Evolutionary conservation across 2,329 filamentous ascomycete species (phyloP), one percentile per base, ranked within the genome.

Genomic region (Botrytis cinerea): DNA sequence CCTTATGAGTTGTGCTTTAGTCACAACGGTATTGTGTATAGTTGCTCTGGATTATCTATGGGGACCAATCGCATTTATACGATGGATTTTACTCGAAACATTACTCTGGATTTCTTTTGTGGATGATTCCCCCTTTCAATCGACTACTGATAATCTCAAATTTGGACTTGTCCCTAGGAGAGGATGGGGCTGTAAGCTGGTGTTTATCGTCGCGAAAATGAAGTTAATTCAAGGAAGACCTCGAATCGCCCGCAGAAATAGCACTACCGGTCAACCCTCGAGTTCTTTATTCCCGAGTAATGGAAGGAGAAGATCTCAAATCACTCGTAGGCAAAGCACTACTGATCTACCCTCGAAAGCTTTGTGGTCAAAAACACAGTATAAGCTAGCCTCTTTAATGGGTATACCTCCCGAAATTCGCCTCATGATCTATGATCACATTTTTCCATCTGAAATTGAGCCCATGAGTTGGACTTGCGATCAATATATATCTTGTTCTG

Each of bases 381-480:
- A 22, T 20, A 10, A 35, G 22, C 10, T 0, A 14, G n/a, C 40
- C 10, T 45, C 62, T 22, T 14, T 64, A 32, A 2, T 32, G 40
- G 18, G 40, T 35, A 2, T 64, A 4, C 5, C 9, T 46, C 18
- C 18, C 20, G 62, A 64, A 25, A 14, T 64, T 16, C 62, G 62
- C 28, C 25, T 32, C n/a, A 25, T 64, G 10, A 64, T 64, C 40
- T 64, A 64, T 46, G 62, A 32, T n/a, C 45, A 46, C 1, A 12
- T 64, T 25, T 25, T 46, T 12, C 62, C 62, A 64, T 32, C n/a
- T 22, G 22, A 25, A 20, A 4, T 32, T 28, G 3, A 46, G 22
- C 16, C 3, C 40, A n/a, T 16, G 38, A 0, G 0, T 54, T 54
- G 10, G 14, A 62, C 9, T 9, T 40, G 25, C 0, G 9, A 8